Evolutionary conservation across 129 eudicot species (phyloP).

Genomic region (Erigeron canadensis): DNA sequence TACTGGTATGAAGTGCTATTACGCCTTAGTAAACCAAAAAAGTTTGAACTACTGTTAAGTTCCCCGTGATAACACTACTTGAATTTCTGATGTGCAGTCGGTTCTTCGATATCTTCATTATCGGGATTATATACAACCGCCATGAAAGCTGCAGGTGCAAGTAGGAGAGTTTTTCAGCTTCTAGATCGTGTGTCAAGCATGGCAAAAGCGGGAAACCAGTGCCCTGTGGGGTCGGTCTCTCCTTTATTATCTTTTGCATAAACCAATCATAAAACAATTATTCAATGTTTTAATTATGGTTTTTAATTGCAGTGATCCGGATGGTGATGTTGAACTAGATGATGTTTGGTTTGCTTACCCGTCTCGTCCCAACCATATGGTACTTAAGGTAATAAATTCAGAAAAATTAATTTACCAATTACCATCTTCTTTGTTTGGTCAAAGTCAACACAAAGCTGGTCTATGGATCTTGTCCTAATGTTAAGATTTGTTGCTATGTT

Average conservation of each 20-base stretch:
- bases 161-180: conserved; percentile 61
- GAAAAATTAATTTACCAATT: too few relatives aligned
- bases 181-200: conserved; percentile 48
- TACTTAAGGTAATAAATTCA: conserved; percentile 43
- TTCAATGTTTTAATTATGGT: not conserved
- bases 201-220: conserved; percentile 47
- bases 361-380: conserved; percentile 53
- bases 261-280: conserved; percentile 10
- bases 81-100: conserved; percentile 34
- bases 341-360: conserved; percentile 56
- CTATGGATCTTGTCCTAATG: conserved; percentile 2
- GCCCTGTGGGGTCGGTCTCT: conserved; percentile 47
- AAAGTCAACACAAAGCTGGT: not conserved
- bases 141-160: conserved; percentile 64
- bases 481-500: conserved; percentile 13
- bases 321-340: conserved; percentile 46
- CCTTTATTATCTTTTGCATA: not conserved
- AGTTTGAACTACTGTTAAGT: not conserved
- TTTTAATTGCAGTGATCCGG: conserved; percentile 37
- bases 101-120: conserved; percentile 47
- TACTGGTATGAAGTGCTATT: conserved; percentile 28
- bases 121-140: conserved; percentile 52
- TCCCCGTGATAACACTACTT: not conserved
- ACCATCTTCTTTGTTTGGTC: conserved; percentile 12
- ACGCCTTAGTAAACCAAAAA: not conserved